Base-by-base conservation (phyloP, 345 rosid genomes). In the Murraya koenigii region DNA sequence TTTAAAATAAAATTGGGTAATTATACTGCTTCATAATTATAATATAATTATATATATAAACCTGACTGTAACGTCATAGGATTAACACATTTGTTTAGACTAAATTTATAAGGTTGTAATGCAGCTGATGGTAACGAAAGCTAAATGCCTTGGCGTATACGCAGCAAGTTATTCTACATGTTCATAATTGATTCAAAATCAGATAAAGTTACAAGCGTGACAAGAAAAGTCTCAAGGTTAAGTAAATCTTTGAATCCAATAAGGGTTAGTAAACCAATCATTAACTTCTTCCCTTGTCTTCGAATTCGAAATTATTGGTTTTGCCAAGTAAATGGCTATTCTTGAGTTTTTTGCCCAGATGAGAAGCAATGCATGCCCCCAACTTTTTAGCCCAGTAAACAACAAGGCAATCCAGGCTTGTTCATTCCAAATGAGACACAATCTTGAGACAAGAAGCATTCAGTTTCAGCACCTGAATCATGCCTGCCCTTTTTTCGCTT, bases 391-490 rank as follows among this genome's bases (percentile, higher is more conserved):
- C 38, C 36, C 10, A 28, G 32, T 13, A 0, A 68, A 1, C 30
- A 68, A 41, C 30, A 44, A 41, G 33, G 30, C 20, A 33, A 71
- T n/a, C 11, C 26, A 26, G 77, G 5, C 15, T 38, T 23, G 25
- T 1, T 15, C 2, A 54, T 73, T 25, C 22, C 11, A 8, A 39
- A 69, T 25, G 30, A 15, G 17, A 14, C 20, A 44, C 30, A 44
- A 32, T 52, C 38, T 30, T 52, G 74, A 52, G 41, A 52, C 74
- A 52, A 30, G 39, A 58, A 22, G 61, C 26, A 32, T 6, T 69
- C 41, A 22, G 19, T 5, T 32, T 56, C 38, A 14, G 44, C 71
- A 49, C 71, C 70, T 75, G 63, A 52, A 75, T 75, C 70, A 75
- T 49, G 78, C 47, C 13, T 75, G 35, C 33, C 25, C 9, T 10